A percentile compares a stretch with the other conserved stretches of the same genome.
phyloP scores from a whole-genome alignment of 1,284 basidiomycete species.

The Uromyces viciae-fabae region DNA sequence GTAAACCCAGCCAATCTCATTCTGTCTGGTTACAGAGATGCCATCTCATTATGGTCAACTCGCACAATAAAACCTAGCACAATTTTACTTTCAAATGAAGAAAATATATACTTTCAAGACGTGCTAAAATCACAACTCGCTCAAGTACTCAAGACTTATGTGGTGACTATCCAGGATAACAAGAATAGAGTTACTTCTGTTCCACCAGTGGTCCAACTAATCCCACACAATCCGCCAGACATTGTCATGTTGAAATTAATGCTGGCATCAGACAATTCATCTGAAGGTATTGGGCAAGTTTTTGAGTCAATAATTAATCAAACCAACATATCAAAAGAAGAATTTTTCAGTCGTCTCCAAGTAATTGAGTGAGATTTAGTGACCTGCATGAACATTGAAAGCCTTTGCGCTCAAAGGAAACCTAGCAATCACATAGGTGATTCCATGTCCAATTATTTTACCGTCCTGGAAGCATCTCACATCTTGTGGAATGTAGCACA shows the following conservation, averaged over 20 bases:
- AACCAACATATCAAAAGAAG: neutral
- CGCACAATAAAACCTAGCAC: neutral
- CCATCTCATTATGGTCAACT: neutral
- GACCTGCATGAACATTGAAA: neutral
- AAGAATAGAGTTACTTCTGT: neutral
- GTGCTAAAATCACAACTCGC: neutral
- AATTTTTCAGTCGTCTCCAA: neutral
- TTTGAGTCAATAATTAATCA: neutral
- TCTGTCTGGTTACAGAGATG: neutral
- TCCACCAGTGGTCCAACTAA: neutral
- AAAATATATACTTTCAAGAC: neutral
- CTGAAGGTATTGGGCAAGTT: neutral
- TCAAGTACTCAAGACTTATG: neutral
- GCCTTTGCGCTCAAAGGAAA: neutral
- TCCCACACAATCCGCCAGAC: neutral
- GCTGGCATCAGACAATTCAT: neutral
- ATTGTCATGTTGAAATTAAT: slow-evolving; percentile 6
- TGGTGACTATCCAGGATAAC: neutral
- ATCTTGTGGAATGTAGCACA: slow-evolving; percentile 9
- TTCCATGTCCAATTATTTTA: neutral
- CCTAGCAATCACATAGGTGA: neutral
- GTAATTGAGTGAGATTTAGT: slow-evolving; percentile 7
- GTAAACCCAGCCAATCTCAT: neutral
- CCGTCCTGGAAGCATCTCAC: neutral
- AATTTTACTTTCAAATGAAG: neutral